Conservation (phyloP, 1,139 yeast genomes). For the Geotrichum histeridarum region DNA sequence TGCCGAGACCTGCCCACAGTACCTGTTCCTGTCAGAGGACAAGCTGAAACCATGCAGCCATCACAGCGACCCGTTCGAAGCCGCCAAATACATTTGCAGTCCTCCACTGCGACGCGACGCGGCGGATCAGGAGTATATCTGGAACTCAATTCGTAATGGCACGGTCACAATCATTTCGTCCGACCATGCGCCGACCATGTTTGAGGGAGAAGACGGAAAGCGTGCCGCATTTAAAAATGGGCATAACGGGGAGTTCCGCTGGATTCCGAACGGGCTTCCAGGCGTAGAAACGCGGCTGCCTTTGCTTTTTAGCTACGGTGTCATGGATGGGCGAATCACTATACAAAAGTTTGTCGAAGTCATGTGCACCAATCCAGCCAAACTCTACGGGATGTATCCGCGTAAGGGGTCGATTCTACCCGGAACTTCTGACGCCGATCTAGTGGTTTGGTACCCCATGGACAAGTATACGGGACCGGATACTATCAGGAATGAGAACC, state of each 20-base stretch:
- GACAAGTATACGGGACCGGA: constrained; percentile 32
- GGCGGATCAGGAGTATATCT: constrained; percentile 42
- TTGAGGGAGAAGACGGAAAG: constrained; percentile 41
- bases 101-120: constrained; percentile 45
- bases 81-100: constrained; percentile 48
- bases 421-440: constrained; percentile 43
- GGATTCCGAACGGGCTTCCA: constrained; percentile 45
- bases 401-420: constrained; percentile 40
- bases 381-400: constrained; percentile 38
- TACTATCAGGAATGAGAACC: constrained; percentile 36
- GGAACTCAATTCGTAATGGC: constrained; percentile 45
- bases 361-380: constrained; percentile 44
- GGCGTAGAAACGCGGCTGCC: constrained; percentile 48
- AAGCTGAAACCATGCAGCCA: constrained; percentile 29
- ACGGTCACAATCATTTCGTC: constrained; percentile 46
- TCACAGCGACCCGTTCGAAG: constrained; percentile 37
- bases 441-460: constrained; percentile 45
- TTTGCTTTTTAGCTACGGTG: constrained; percentile 43
- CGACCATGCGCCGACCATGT: constrained; percentile 47
- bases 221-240: constrained; percentile 33
- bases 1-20: constrained; percentile 51
- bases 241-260: constrained; percentile 38
- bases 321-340: constrained; percentile 40
- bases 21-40: constrained; percentile 42
- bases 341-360: constrained; percentile 44